Evolutionary conservation across 441 rosid genomes (phyloP), one percentile per base, ranked within the genome.

Genomic region (Macaranga tanarius): DNA sequence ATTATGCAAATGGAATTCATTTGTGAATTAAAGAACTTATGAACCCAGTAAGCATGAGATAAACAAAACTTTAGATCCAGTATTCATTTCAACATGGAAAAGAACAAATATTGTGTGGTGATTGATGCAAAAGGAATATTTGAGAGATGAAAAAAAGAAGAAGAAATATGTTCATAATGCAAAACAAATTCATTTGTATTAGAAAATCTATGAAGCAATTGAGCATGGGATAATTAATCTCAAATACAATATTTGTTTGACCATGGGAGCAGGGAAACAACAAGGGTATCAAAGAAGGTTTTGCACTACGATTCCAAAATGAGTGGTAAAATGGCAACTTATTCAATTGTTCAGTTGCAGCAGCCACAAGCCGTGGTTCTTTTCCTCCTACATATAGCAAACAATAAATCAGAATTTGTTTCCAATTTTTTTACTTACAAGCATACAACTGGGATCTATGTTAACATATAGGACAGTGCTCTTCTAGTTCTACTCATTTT

Each of bases 221-320:
- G 65, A 15, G 34, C 65, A 73, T 16, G 40, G 63, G 61, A 65
- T 10, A 25, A 68, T 23, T 51, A 31, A 67, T 48, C 50, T 23
- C 4, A 45, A 55, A 23, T 51, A 20, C 62, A 38, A 26, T 0
- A 65, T 4, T 34, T n/a, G 62, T n/a, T 48, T 26, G 52, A 20
- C 55, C 22, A 47, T 16, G 6, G 69, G 59, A 56, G 61, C 54
- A n/a, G 38, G 47, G 54, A 42, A 54, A 77, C 47, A 54, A 26
- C 10, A 28, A 40, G 40, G 63, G 40, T 88, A 95, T 98, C 97
- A 95, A 72, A 71, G 99, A 89, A 38, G 98, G 99, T 75, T 86
- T 90, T 72, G 98, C 92, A 23, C 98, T 92, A 67, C 97, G 96
- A 82, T 95, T 95, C 98, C 98, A 92, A 79, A 95, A 95, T 26